These are phyloP conservation scores for Cryphonectria nitschkei DNA, from an alignment of 2,329 filamentous ascomycete genomes.

Conservation along the genomic window DNA sequence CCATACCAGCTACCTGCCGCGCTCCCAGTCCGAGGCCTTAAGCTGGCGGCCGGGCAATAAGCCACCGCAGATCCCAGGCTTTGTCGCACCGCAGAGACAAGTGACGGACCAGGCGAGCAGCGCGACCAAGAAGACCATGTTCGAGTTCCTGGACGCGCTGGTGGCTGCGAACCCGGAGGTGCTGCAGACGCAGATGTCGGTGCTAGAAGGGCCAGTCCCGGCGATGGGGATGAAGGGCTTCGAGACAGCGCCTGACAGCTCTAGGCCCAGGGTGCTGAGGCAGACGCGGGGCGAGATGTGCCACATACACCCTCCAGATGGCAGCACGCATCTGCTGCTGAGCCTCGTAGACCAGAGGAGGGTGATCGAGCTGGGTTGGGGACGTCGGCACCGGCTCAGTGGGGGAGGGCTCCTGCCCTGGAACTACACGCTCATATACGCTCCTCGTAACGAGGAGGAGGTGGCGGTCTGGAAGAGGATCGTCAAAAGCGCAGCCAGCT, in stretches of 20 bases:
- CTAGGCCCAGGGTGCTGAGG: constrained; percentile 22
- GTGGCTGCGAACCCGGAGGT: constrained; percentile 36
- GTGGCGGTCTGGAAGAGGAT: constrained; percentile 37
- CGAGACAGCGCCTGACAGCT: constrained; percentile 27
- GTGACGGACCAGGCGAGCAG: constrained; percentile 33
- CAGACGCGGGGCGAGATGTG: constrained; percentile 39
- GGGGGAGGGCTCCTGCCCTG: constrained; percentile 38
- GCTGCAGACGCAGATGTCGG: constrained; percentile 36
- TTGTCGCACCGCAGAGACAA: constrained; percentile 46
- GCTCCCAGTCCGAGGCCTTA: constrained; percentile 11
- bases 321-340: constrained; percentile 43
- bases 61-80: constrained; percentile 36
- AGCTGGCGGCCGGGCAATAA: constrained; percentile 27
- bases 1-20: constrained; percentile 26
- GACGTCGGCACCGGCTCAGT: constrained; percentile 43
- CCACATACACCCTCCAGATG: constrained; percentile 44
- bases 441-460: constrained; percentile 43
- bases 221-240: constrained; percentile 35
- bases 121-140: constrained; percentile 32
- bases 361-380: constrained; percentile 44
- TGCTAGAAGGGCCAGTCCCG: constrained; percentile 39
- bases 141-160: constrained; percentile 34
- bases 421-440: constrained; percentile 46
- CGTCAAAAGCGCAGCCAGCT: constrained; percentile 28
- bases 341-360: constrained; percentile 42